Conservation (phyloP, 106 monocot genomes). For the Apostasia ramifera region DNA sequence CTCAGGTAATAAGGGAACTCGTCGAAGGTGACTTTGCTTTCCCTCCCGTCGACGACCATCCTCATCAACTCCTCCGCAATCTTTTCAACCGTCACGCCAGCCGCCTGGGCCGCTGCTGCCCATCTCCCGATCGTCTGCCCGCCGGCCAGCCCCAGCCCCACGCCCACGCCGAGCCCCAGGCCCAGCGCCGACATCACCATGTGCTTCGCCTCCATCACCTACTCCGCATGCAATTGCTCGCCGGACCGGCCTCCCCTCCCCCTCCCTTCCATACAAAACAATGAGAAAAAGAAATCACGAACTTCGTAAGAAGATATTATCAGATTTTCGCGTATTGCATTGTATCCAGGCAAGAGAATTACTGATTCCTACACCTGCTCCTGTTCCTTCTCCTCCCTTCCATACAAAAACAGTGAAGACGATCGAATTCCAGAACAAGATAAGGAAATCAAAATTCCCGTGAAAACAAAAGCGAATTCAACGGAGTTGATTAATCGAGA, state of each 20-base stretch:
- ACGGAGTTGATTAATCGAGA: neutral
- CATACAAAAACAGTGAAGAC: neutral
- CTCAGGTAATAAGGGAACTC: constrained; percentile 66
- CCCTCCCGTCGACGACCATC: constrained; percentile 41
- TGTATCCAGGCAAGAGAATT: too few species aligned
- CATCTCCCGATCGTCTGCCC: constrained; percentile 31
- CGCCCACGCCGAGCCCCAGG: constrained; percentile 49
- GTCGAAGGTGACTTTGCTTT: constrained; percentile 50
- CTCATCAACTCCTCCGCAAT: constrained; percentile 44
- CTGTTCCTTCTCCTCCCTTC: neutral
- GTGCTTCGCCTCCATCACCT: constrained; percentile 47
- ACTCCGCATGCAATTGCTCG: neutral
- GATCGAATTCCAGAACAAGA: neutral
- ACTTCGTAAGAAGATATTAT: too few species aligned
- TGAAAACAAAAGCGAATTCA: too few species aligned
- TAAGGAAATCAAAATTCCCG: neutral
- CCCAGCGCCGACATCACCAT: constrained; percentile 58
- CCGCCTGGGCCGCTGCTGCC: constrained; percentile 8
- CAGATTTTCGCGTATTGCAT: too few species aligned
- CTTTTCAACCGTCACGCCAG: constrained; percentile 29
- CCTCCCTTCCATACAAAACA: neutral
- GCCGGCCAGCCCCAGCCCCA: constrained; percentile 40
- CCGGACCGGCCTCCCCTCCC: neutral
- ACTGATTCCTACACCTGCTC: too few species aligned
- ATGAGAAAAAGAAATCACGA: too few species aligned